Evolutionary conservation across 2,329 filamentous ascomycete genomes (phyloP).

Genomic region (Parastagonospora nodorum): DNA sequence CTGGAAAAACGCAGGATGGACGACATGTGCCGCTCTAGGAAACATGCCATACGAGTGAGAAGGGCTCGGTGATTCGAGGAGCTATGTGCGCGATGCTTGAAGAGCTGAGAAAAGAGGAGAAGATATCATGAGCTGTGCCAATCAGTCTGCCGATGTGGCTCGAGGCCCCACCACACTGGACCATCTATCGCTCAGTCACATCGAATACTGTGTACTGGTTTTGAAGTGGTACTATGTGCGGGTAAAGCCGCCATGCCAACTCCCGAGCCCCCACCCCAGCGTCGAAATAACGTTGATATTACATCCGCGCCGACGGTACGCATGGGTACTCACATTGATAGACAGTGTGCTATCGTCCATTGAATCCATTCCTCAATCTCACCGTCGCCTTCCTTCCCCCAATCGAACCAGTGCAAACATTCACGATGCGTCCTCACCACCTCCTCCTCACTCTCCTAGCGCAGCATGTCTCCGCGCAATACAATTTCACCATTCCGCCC

Average conservation of each 20-base stretch:
- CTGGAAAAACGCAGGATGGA: too few relatives aligned
- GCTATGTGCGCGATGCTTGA: too few relatives aligned
- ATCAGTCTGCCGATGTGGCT: too few relatives aligned
- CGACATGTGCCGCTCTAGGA: too few relatives aligned
- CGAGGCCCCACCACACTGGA: too few relatives aligned
- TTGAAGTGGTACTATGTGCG: background rate
- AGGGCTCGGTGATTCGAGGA: too few relatives aligned
- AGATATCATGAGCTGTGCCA: too few relatives aligned
- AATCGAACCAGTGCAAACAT: background rate
- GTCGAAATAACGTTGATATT: background rate
- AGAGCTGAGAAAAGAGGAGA: too few relatives aligned
- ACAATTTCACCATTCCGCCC: slow-evolving; percentile 2
- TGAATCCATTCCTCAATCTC: background rate
- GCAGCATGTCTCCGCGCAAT: background rate
- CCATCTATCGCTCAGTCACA: too few relatives aligned
- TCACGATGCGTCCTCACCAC: background rate
- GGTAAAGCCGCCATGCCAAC: background rate
- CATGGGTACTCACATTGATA: background rate
- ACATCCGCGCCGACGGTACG: background rate
- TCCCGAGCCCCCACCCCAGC: slow-evolving; percentile 2
- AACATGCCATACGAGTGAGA: too few relatives aligned
- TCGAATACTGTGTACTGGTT: too few relatives aligned
- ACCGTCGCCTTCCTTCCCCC: background rate
- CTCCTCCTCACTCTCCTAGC: background rate
- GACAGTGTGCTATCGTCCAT: too few relatives aligned